Base-by-base conservation (phyloP, 2,329 filamentous ascomycete species). In the Exophiala spinifera region DNA sequence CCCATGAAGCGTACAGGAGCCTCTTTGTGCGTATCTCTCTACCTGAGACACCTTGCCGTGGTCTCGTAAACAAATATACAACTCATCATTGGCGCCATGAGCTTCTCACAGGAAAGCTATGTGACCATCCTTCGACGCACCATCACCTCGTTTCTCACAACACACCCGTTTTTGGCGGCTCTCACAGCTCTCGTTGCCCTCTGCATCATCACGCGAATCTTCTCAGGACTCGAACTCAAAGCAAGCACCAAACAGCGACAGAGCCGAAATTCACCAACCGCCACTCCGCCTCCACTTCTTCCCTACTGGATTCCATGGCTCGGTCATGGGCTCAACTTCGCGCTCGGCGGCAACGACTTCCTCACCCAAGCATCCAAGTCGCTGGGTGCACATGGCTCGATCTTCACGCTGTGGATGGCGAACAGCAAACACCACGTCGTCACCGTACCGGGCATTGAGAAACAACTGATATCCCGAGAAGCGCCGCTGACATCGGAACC, bases 231-330 rank as follows among this genome's bases (percentile, higher is more conserved):
- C 13, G 43, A 44, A 37, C 57, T 40, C 48, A 31, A 57, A 60
- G 44, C 46, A 62, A 14, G 62, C 64, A 11, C 28, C 28, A 31
- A 49, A 31, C 57, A 60, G 43, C 45, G 62, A n/a, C 62, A 63
- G n/a, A 59, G 64, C 49, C 66, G 37, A 65, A 65, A 13, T 15
- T 36, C 36, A 7, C 36, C 15, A 39, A 39, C 15, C 11, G 36
- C 36, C 17, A 19, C 11, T 60, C 69, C 68, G 50, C 73, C 80
- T 56, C 77, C 76, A 65, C 67, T 74, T 52, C 60, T 78, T 19
- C 80, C 81, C 23, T 85, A 85, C 67, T 86, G 80, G 79, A 66
- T 85, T 6, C 82, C 83, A 1, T 72, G 78, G 48, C 33, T 85
- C 7, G 79, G 81, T 36, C 80, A 86, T 70, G 72, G 76, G 5